A percentile compares a stretch with the other conserved stretches of the same genome.
Evolutionary conservation across 1,284 basidiomycete genomes (phyloP).

Genomic region (Tilletiaria anomala): DNA sequence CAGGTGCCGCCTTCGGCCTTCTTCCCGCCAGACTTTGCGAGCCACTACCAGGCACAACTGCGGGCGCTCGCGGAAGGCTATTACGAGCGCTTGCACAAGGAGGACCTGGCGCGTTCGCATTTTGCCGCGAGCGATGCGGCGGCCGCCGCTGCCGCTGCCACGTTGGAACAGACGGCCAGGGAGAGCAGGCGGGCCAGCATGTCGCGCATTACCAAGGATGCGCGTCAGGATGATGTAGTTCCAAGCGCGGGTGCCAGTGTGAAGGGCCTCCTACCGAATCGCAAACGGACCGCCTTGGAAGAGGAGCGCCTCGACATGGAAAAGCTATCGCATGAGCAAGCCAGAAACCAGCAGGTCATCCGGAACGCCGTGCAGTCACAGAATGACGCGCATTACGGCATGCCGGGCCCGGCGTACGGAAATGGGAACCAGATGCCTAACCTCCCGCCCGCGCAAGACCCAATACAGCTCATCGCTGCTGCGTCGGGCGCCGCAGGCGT

Average conservation of each 20-base stretch:
- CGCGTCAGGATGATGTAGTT: too few relatives aligned
- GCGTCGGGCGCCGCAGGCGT: constrained; percentile 20
- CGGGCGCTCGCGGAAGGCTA: constrained; percentile 28
- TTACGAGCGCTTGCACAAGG: constrained; percentile 21
- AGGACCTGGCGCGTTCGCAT: constrained; percentile 12
- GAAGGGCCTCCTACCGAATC: too few relatives aligned
- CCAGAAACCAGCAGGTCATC: not conserved
- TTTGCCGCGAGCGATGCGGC: too few relatives aligned
- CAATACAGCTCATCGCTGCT: constrained; percentile 20
- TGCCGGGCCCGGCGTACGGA: not conserved
- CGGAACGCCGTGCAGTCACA: not conserved
- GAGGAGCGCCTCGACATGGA: too few relatives aligned
- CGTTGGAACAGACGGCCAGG: too few relatives aligned
- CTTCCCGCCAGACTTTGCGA: constrained; percentile 33
- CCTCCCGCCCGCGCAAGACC: constrained; percentile 13
- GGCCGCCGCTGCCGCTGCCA: not conserved
- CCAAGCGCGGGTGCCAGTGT: too few relatives aligned
- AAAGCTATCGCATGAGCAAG: not conserved
- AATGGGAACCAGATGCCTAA: not conserved
- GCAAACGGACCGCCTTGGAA: too few relatives aligned
- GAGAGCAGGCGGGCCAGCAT: too few relatives aligned
- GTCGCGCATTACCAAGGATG: too few relatives aligned
- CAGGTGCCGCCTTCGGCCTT: constrained; percentile 10
- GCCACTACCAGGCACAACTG: constrained; percentile 29
- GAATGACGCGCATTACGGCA: not conserved